Evolutionary conservation across 1,284 basidiomycete species (phyloP).

Genomic region (Melampsora abietis-canadensis): DNA sequence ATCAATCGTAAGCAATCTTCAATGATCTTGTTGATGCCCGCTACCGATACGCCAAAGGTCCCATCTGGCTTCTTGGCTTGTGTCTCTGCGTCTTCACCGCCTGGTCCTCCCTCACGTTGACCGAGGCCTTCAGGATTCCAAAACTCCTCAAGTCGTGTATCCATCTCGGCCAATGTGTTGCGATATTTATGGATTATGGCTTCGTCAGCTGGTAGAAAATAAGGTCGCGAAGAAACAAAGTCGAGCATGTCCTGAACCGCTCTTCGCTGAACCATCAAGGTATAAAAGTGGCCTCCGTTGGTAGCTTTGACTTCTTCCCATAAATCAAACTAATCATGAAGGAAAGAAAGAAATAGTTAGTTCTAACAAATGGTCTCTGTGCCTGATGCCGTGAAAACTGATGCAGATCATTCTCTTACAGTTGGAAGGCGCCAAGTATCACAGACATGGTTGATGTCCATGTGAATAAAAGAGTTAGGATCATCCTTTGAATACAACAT

Average conservation of each 20-base stretch:
- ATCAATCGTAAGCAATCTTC: neutral
- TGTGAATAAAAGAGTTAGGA: slow-evolving; percentile 34
- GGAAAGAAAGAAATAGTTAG: neutral
- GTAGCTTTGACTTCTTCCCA: slow-evolving; percentile 46
- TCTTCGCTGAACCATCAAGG: slow-evolving; percentile 44
- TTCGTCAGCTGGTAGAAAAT: slow-evolving; percentile 9
- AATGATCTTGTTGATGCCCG: neutral
- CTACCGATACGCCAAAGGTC: neutral
- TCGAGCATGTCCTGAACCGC: slow-evolving; percentile 43
- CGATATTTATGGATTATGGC: neutral
- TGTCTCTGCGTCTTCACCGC: neutral
- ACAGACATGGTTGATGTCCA: slow-evolving; percentile 45
- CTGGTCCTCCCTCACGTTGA: slow-evolving; percentile 40
- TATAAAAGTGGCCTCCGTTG: slow-evolving; percentile 46
- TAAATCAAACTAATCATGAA: slow-evolving; percentile 44
- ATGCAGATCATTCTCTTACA: slow-evolving; percentile 1
- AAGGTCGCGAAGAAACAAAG: slow-evolving; percentile 10
- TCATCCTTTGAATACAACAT: slow-evolving; percentile 17
- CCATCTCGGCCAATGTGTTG: slow-evolving; percentile 34
- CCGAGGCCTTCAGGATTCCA: slow-evolving; percentile 45
- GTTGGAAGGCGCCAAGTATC: slow-evolving; percentile 43
- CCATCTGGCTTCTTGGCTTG: slow-evolving; percentile 5
- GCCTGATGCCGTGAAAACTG: neutral
- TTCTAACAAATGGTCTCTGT: neutral
- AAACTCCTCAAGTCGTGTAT: slow-evolving; percentile 43